Base-by-base conservation (phyloP, 768 basidiomycete genomes). In the Boletus rubroflammeus region DNA sequence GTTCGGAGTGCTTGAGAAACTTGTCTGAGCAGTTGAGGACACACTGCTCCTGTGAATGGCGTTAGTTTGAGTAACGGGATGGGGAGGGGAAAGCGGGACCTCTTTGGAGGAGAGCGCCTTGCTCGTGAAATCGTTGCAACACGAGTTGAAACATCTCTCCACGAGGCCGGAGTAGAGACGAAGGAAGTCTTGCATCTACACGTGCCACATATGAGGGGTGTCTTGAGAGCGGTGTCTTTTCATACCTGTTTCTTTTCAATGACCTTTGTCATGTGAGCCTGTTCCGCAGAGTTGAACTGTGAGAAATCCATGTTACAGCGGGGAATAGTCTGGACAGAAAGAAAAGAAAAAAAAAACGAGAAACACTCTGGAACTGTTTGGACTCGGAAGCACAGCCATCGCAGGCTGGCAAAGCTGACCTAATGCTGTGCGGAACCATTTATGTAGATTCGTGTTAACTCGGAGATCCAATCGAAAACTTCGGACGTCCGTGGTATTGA, bases 151-250 rank as follows among this genome's bases (percentile, higher is more conserved):
- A 72, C 96, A 99, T 62, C 91, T 86, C 70, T 98, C 96, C 31
- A 95, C 93, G 52, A 99, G 81, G 67, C 85, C 88, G 23, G 93
- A 90, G 74, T 99, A 98, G 73, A 98, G 86, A 67, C 81, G 82
- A 78, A 99, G 78, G 67, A 99, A 98, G 77, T 98, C 96, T 80
- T 96, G 92, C 94, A 99, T 96, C 95, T 98, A 26, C 15, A 38
- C 67, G 43, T 21, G 48, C 10, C 19, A 13, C n/a, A n/a, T n/a
- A 36, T 66, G 54, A 39, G 51, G 39, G 31, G 38, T 8, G 34
- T 42, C 40, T 57, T 39, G 57, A 26, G 51, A 6, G 6, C 5
- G 6, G 15, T 26, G 14, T 34, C 32, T 39, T 51, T 23, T 56
- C 77, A 53, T 55, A 88, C 95, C 86, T 98, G 96, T 78, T 91